These are phyloP conservation scores for Ettlia oleoabundans DNA, from an alignment of 139 green algal species.

Conservation along the genomic window DNA sequence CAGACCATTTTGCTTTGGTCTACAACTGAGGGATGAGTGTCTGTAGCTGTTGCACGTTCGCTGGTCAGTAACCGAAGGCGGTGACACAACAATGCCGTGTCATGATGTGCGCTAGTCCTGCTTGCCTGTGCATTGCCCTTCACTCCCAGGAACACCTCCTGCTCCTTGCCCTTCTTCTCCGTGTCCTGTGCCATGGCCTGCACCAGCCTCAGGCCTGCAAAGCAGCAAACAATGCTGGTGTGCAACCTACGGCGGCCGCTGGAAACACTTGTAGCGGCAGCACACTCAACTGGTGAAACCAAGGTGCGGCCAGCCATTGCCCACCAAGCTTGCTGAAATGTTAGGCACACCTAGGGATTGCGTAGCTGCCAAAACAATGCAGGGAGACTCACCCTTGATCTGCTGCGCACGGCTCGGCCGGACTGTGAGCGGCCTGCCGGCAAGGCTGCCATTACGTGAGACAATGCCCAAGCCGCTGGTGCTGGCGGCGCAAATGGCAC, in stretches of 20 bases:
- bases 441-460: background rate
- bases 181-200: constrained; percentile 44
- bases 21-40: no score
- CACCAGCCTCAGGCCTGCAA: constrained; percentile 10
- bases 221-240: background rate
- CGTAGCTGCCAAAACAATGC: no score
- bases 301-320: no score
- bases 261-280: background rate
- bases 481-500: background rate
- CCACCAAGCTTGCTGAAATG: no score
- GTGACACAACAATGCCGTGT: no score
- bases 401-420: background rate
- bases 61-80: no score
- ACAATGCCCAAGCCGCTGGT: background rate
- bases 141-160: constrained; percentile 54
- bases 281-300: no score
- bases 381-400: constrained; percentile 32
- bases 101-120: no score
- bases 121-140: constrained; percentile 43
- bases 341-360: no score
- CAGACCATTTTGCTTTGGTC: no score
- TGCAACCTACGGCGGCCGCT: background rate
- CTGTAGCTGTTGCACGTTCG: no score
- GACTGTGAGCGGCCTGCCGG: background rate
- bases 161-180: constrained; percentile 50